phyloP scores from a whole-genome alignment of 2,329 filamentous ascomycete genomes.

The Pseudogymnoascus sp. region DNA sequence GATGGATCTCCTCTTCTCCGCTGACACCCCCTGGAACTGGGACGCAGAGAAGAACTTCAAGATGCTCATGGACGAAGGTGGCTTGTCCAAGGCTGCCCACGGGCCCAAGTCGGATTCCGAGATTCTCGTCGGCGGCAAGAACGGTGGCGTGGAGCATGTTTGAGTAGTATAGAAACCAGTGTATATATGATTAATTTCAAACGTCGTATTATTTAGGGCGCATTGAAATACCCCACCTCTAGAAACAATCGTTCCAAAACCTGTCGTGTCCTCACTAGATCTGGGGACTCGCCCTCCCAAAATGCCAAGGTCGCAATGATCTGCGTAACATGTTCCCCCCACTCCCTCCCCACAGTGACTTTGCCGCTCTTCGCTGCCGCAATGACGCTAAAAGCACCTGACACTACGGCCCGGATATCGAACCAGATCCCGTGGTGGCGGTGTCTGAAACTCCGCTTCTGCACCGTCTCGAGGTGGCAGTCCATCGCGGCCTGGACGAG shows the following conservation, averaged over 20 bases:
- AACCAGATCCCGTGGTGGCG: constrained; percentile 29
- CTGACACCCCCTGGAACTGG: constrained; percentile 21
- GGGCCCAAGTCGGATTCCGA: background rate
- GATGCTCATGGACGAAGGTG: constrained; percentile 11
- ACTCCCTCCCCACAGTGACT: background rate
- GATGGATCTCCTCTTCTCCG: constrained; percentile 23
- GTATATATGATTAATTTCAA: background rate
- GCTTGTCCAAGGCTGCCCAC: background rate
- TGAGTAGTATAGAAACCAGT: background rate
- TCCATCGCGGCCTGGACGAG: constrained; percentile 22
- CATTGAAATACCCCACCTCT: background rate
- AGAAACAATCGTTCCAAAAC: background rate
- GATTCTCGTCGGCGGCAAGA: background rate
- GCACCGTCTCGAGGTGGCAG: constrained; percentile 22
- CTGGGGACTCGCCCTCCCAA: background rate
- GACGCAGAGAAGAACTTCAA: constrained; percentile 19
- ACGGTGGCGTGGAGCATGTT: background rate
- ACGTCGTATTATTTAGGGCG: background rate
- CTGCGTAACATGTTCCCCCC: background rate
- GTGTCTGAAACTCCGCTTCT: constrained; percentile 21
- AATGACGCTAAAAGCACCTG: background rate
- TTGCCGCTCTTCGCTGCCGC: constrained; percentile 6
- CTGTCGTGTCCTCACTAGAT: background rate
- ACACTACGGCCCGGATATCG: constrained; percentile 18
- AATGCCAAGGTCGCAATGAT: background rate